A percentile compares a stretch with the other conserved stretches of the same genome.
These are phyloP conservation scores for Gremmenia infestans DNA, from an alignment of 2,329 filamentous ascomycete genomes.

Conservation along the genomic window DNA sequence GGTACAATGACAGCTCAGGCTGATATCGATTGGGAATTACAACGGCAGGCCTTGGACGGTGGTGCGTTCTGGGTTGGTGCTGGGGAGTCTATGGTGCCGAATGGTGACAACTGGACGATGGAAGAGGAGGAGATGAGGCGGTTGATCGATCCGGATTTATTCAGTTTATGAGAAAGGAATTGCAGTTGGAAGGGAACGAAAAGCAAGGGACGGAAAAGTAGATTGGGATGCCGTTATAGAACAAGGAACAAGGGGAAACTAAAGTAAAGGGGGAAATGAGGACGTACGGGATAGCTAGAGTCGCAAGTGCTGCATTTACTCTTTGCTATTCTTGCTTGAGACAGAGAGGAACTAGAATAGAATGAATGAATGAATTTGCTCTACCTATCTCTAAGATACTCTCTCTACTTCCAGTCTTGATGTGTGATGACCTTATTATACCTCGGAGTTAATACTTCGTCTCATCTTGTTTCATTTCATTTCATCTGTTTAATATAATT, in stretches of 20 bases:
- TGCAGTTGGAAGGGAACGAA: background rate
- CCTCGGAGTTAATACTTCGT: no score
- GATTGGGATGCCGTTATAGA: background rate
- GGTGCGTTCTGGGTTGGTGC: conserved; percentile 29
- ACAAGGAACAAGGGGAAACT: no score
- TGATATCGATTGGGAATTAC: conserved; percentile 28
- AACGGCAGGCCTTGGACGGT: conserved; percentile 16
- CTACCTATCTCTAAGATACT: no score
- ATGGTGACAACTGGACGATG: conserved; percentile 4
- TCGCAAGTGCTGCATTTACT: conserved; percentile 1
- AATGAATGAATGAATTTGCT: no score
- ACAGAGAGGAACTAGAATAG: no score
- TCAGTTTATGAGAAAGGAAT: background rate
- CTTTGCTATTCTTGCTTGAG: background rate
- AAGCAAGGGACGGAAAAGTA: background rate
- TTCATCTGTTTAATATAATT: no score
- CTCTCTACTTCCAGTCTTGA: no score
- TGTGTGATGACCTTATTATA: no score
- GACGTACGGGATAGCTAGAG: background rate
- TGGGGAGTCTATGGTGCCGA: conserved; percentile 3
- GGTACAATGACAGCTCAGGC: background rate
- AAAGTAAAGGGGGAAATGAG: background rate
- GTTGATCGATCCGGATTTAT: conserved; percentile 22
- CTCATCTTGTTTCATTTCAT: no score
- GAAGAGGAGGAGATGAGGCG: conserved; percentile 28